A percentile compares a stretch with the other conserved stretches of the same genome.
Evolutionary conservation across 805 yeast species (phyloP).

Genomic region (Metschnikowia similis): DNA sequence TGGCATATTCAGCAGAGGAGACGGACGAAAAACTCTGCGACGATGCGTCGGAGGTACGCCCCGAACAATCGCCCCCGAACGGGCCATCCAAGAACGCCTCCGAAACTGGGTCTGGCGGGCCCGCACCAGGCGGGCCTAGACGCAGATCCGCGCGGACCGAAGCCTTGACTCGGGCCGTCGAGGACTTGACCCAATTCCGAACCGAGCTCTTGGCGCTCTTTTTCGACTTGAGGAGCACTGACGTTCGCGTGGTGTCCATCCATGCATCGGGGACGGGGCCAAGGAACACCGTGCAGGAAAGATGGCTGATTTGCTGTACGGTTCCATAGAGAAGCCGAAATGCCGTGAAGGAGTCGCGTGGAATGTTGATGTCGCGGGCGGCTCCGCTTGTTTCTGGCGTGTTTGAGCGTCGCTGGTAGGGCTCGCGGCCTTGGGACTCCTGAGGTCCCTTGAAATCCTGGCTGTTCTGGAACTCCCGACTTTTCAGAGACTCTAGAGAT

Average conservation of each 20-base stretch:
- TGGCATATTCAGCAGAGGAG: too few relatives aligned
- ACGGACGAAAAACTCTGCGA: too few relatives aligned
- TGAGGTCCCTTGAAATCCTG: too few relatives aligned
- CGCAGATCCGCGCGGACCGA: not conserved
- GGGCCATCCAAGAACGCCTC: not conserved
- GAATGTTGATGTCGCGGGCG: slow-evolving; percentile 27
- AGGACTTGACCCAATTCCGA: slow-evolving; percentile 4
- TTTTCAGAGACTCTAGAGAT: too few relatives aligned
- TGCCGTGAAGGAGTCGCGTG: slow-evolving; percentile 56
- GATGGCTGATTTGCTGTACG: slow-evolving; percentile 44
- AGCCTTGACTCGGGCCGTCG: slow-evolving; percentile 5
- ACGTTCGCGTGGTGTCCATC: slow-evolving; percentile 21
- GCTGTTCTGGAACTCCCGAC: too few relatives aligned
- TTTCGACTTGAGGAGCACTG: not conserved
- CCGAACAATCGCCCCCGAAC: not conserved
- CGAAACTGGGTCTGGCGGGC: not conserved
- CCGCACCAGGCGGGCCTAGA: not conserved
- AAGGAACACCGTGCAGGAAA: slow-evolving; percentile 45
- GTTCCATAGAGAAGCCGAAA: slow-evolving; percentile 53
- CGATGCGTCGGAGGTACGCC: too few relatives aligned
- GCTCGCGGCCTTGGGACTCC: too few relatives aligned
- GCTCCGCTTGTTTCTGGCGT: not conserved
- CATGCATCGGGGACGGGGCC: slow-evolving; percentile 61
- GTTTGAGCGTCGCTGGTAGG: too few relatives aligned
- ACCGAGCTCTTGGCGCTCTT: not conserved